A percentile compares a stretch with the other conserved stretches of the same genome.
Evolutionary conservation across 768 basidiomycete genomes (phyloP).

Genomic region (Boletus huronensis): DNA sequence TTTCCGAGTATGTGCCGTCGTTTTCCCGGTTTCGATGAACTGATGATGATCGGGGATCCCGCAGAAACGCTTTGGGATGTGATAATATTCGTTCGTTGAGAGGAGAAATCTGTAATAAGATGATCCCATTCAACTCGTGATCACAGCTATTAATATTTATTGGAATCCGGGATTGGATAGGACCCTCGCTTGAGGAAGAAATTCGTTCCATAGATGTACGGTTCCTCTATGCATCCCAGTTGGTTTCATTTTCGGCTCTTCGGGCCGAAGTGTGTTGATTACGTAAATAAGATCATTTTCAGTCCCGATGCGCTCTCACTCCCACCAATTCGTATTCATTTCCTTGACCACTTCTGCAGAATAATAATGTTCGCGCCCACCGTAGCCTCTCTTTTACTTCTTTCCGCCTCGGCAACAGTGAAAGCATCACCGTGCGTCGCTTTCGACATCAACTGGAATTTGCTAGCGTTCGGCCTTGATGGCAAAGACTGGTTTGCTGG

Average conservation of each 20-base stretch:
- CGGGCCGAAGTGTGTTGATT: background rate
- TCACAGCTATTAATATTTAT: too few species aligned
- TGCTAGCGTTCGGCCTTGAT: constrained; percentile 81
- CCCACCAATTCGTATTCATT: background rate
- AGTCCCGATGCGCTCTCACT: background rate
- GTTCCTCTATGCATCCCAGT: too few species aligned
- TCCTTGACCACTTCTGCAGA: background rate
- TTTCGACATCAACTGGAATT: constrained; percentile 79
- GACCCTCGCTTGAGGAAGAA: background rate
- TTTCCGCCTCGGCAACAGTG: constrained; percentile 34
- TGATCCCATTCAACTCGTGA: background rate
- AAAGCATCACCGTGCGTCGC: constrained; percentile 60
- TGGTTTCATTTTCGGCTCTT: background rate
- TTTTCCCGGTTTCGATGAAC: background rate
- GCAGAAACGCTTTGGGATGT: constrained; percentile 22
- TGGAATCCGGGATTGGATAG: too few species aligned
- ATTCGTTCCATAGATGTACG: background rate
- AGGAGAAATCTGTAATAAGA: background rate
- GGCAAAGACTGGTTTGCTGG: constrained; percentile 85
- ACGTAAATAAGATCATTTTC: background rate
- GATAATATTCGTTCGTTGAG: background rate
- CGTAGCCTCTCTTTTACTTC: constrained; percentile 53
- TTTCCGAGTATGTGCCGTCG: constrained; percentile 30
- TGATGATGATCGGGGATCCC: background rate
- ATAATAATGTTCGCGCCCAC: constrained; percentile 38